Conservation (phyloP, 2,329 filamentous ascomycete species). For the Phoma sp. region DNA sequence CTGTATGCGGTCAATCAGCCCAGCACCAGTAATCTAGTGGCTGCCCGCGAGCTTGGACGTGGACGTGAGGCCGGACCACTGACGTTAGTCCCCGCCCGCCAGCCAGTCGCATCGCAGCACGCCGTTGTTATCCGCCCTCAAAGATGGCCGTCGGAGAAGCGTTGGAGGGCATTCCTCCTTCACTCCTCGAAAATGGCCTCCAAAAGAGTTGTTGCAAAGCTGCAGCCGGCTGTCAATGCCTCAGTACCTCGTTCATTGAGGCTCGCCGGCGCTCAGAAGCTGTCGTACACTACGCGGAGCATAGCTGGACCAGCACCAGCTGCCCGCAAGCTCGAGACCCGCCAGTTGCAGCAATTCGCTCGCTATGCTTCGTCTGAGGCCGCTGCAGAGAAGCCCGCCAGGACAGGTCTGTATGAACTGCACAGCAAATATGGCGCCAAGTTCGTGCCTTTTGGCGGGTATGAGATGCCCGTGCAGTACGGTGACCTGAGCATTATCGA, state of each 20-base stretch:
- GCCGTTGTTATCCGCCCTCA: constrained; percentile 25
- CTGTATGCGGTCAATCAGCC: constrained; percentile 18
- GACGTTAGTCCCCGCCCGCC: not conserved
- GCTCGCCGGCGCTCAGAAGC: constrained; percentile 19
- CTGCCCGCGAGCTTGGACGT: constrained; percentile 2
- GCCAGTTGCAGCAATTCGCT: constrained; percentile 22
- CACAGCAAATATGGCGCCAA: constrained; percentile 81
- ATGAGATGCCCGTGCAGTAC: constrained; percentile 93
- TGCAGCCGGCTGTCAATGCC: constrained; percentile 38
- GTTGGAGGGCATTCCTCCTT: constrained; percentile 14
- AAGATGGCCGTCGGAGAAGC: constrained; percentile 16
- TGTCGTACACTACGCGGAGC: constrained; percentile 20
- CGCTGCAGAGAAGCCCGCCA: constrained; percentile 47
- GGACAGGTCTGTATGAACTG: constrained; percentile 79
- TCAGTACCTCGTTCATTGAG: constrained; percentile 21
- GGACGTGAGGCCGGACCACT: not conserved
- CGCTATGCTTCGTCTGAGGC: constrained; percentile 40
- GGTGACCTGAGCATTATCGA: constrained; percentile 75
- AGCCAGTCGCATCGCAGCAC: not conserved
- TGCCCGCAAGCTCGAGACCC: constrained; percentile 32
- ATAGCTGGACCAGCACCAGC: constrained; percentile 26
- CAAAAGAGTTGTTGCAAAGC: constrained; percentile 29
- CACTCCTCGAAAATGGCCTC: constrained; percentile 37
- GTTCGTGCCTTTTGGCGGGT: constrained; percentile 96
- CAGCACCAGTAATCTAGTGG: constrained; percentile 5